Conservation (phyloP, 805 yeast species). For the Deakozyma indianensis region DNA sequence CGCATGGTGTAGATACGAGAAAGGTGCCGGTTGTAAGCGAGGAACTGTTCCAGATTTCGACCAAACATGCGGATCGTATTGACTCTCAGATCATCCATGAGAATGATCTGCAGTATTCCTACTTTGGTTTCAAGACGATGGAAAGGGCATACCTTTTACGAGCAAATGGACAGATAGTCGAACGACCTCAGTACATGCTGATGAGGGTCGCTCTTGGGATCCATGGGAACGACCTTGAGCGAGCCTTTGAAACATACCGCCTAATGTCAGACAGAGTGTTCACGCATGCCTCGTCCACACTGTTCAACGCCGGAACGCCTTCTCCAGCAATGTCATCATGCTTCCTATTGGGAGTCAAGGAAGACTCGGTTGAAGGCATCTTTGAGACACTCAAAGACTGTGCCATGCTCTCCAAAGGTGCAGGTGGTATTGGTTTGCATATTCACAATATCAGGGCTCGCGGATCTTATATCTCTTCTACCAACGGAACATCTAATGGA, state of each 20-base stretch:
- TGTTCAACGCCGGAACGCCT: slow-evolving; percentile 87
- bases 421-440: slow-evolving; percentile 93
- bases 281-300: slow-evolving; percentile 91
- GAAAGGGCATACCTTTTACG: slow-evolving; percentile 63
- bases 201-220: slow-evolving; percentile 85
- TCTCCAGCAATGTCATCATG: slow-evolving; percentile 81
- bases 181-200: slow-evolving; percentile 76
- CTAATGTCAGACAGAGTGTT: slow-evolving; percentile 77
- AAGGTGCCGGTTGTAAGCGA: slow-evolving; percentile 52
- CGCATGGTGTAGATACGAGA: slow-evolving; percentile 41
- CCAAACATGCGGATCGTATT: slow-evolving; percentile 40
- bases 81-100: slow-evolving; percentile 53
- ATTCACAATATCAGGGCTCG: slow-evolving; percentile 74
- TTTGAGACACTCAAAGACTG: slow-evolving; percentile 77
- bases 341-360: slow-evolving; percentile 80
- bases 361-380: slow-evolving; percentile 91
- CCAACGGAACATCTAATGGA: slow-evolving; percentile 88
- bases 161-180: slow-evolving; percentile 43
- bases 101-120: slow-evolving; percentile 58
- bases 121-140: slow-evolving; percentile 80
- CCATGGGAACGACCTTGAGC: slow-evolving; percentile 48
- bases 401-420: slow-evolving; percentile 83
- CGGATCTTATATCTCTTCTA: slow-evolving; percentile 81
- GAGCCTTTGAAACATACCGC: slow-evolving; percentile 63
- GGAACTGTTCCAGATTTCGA: slow-evolving; percentile 41